Conservation (phyloP, 139 green algal genomes). For the Picochlorum sp. region DNA sequence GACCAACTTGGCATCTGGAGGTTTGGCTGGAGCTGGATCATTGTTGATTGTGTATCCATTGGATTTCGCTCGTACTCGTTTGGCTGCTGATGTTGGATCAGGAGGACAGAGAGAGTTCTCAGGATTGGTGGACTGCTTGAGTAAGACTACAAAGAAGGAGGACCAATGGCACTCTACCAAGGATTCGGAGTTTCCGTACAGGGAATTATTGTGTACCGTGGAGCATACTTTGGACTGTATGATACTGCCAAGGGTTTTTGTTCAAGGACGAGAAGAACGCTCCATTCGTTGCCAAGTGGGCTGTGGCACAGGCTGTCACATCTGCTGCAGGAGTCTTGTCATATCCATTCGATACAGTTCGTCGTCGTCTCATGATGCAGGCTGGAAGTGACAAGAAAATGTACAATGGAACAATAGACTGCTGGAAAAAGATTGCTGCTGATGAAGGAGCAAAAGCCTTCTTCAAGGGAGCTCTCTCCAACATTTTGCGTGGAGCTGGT, state of each 20-base stretch:
- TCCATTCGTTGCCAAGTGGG: slow-evolving; percentile 55
- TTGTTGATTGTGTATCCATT: slow-evolving; percentile 98
- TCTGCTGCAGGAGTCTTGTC: slow-evolving; percentile 75
- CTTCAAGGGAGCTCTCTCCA: slow-evolving; percentile 85
- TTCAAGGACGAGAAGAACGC: slow-evolving; percentile 62
- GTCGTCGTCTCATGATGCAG: slow-evolving; percentile 98
- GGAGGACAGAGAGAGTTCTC: slow-evolving; percentile 68
- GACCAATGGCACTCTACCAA: slow-evolving; percentile 68
- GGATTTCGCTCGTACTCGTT: slow-evolving; percentile 97
- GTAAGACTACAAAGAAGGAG: slow-evolving; percentile 55
- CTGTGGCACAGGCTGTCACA: slow-evolving; percentile 77
- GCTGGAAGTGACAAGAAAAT: slow-evolving; percentile 67
- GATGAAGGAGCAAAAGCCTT: slow-evolving; percentile 90
- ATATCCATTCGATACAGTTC: slow-evolving; percentile 99
- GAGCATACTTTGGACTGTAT: slow-evolving; percentile 98
- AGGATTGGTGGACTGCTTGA: slow-evolving; percentile 86
- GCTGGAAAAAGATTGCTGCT: slow-evolving; percentile 81
- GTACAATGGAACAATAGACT: slow-evolving; percentile 89
- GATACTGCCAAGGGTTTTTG: slow-evolving; percentile 88
- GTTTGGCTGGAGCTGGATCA: slow-evolving; percentile 81
- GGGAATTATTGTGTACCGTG: slow-evolving; percentile 98
- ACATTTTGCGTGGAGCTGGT: slow-evolving; percentile 71
- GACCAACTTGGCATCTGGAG: slow-evolving; percentile 92
- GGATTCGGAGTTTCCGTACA: slow-evolving; percentile 92
- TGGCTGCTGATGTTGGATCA: slow-evolving; percentile 81